Conservation (phyloP, 1,139 yeast genomes). For the Starmera stellimalicola region DNA sequence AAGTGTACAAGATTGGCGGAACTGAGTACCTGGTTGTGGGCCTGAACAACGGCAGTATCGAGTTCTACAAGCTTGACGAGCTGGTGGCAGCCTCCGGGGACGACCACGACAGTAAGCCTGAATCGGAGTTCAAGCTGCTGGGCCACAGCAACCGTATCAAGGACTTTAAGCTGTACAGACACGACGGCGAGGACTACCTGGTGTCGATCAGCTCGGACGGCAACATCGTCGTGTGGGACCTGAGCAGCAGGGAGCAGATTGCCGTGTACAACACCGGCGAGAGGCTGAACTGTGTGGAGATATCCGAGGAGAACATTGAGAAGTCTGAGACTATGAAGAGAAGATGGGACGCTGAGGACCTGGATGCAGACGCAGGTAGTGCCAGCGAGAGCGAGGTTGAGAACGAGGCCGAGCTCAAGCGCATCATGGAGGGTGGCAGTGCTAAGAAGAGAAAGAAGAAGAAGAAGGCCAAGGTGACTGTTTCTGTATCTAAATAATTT, state of each 20-base stretch:
- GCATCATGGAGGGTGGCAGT: slow-evolving; percentile 28
- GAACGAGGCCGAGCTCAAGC: slow-evolving; percentile 27
- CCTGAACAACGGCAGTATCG: slow-evolving; percentile 63
- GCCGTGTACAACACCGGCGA: slow-evolving; percentile 94
- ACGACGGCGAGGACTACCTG: slow-evolving; percentile 40
- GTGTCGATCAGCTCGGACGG: slow-evolving; percentile 91
- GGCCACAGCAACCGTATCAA: slow-evolving; percentile 88
- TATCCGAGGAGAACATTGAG: slow-evolving; percentile 74
- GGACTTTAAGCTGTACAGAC: slow-evolving; percentile 49
- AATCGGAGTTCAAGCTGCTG: slow-evolving; percentile 47
- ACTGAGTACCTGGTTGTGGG: slow-evolving; percentile 59
- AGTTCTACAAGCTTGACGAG: slow-evolving; percentile 37
- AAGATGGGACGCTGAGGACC: slow-evolving; percentile 33
- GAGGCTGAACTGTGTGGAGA: slow-evolving; percentile 76
- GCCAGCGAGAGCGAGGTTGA: slow-evolving; percentile 45
- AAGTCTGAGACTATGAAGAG: slow-evolving; percentile 64
- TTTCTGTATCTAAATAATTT: slow-evolving; percentile 13
- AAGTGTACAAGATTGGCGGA: slow-evolving; percentile 34
- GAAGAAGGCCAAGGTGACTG: slow-evolving; percentile 38
- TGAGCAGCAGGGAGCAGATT: slow-evolving; percentile 58
- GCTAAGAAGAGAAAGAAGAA: slow-evolving; percentile 33
- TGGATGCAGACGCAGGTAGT: slow-evolving; percentile 42
- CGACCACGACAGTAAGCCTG: slow-evolving; percentile 23
- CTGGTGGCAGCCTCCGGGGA: slow-evolving; percentile 27
- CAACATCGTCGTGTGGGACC: slow-evolving; percentile 83